Conservation (phyloP, 805 yeast genomes). For the Torulaspora gathmanii region DNA sequence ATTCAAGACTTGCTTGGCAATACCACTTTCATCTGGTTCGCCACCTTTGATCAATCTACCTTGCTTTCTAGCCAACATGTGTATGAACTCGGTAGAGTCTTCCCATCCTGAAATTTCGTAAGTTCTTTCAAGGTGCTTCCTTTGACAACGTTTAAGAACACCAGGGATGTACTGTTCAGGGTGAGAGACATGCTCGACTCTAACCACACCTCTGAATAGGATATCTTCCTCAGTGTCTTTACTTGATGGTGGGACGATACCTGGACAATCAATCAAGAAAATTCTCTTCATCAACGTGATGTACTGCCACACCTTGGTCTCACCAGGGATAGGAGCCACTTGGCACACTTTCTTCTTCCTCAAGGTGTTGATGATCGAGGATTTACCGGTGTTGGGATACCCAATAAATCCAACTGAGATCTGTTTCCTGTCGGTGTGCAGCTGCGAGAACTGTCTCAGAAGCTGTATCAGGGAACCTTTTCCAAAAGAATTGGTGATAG, state of each 20-base stretch:
- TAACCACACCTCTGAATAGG: constrained; percentile 91
- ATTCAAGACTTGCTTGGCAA: constrained; percentile 81
- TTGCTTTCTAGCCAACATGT: constrained; percentile 83
- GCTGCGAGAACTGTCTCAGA: constrained; percentile 83
- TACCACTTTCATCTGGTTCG: constrained; percentile 93
- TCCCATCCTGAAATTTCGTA: constrained; percentile 93
- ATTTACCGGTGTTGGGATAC: constrained; percentile 97
- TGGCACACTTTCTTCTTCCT: constrained; percentile 93
- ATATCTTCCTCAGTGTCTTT: constrained; percentile 90
- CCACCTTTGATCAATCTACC: constrained; percentile 95
- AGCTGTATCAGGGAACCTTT: constrained; percentile 93
- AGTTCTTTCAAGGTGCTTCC: constrained; percentile 88
- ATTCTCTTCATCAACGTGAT: constrained; percentile 95
- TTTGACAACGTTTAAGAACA: constrained; percentile 75
- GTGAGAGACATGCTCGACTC: constrained; percentile 94
- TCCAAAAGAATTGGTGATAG: constrained; percentile 95
- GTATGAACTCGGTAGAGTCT: constrained; percentile 72
- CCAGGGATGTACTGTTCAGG: constrained; percentile 96
- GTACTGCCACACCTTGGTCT: constrained; percentile 98
- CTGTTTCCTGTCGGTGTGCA: constrained; percentile 91
- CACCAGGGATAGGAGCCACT: constrained; percentile 99
- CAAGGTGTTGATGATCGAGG: constrained; percentile 89
- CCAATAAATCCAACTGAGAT: constrained; percentile 97
- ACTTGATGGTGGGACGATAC: constrained; percentile 93
- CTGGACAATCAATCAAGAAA: constrained; percentile 95